These are phyloP conservation scores for Cnidoscolus chayamansa DNA, from an alignment of 441 rosid species.

Conservation along the genomic window DNA sequence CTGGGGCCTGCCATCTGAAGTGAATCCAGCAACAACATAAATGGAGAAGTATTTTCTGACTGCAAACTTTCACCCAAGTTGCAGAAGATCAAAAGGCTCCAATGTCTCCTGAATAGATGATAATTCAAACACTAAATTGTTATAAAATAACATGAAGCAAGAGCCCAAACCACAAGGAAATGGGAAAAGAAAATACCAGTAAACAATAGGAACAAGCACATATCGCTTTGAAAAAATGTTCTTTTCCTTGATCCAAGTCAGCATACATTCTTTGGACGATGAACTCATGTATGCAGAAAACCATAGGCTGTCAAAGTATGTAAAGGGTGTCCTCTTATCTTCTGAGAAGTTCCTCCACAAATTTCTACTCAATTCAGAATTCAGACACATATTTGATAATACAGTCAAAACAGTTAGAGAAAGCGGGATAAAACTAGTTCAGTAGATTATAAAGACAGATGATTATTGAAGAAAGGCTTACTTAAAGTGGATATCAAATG, in stretches of 20 bases:
- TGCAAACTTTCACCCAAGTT: conserved; percentile 52
- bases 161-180: background rate
- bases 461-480: conserved; percentile 2
- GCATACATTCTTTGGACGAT: conserved; percentile 37
- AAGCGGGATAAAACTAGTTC: background rate
- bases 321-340: conserved; percentile 40
- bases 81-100: conserved; percentile 86
- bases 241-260: conserved; percentile 56
- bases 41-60: conserved; percentile 43
- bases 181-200: conserved; percentile 40
- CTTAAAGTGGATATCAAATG: conserved; percentile 22
- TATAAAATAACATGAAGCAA: background rate
- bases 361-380: conserved; percentile 37
- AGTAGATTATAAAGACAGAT: background rate
- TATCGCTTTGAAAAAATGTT: conserved; percentile 62
- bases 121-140: conserved; percentile 16
- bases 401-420: background rate
- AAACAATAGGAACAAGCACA: conserved; percentile 69
- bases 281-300: conserved; percentile 50
- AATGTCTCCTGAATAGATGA: conserved; percentile 52
- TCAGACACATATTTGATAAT: background rate
- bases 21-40: conserved; percentile 82
- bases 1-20: conserved; percentile 52
- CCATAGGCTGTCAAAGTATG: conserved; percentile 63
- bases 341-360: conserved; percentile 50